Percentiles rank a stretch among this genome's conserved stretches.
Conservation (phyloP, 352 stramenopile species). For the Globisporangium uncinulatum region DNA sequence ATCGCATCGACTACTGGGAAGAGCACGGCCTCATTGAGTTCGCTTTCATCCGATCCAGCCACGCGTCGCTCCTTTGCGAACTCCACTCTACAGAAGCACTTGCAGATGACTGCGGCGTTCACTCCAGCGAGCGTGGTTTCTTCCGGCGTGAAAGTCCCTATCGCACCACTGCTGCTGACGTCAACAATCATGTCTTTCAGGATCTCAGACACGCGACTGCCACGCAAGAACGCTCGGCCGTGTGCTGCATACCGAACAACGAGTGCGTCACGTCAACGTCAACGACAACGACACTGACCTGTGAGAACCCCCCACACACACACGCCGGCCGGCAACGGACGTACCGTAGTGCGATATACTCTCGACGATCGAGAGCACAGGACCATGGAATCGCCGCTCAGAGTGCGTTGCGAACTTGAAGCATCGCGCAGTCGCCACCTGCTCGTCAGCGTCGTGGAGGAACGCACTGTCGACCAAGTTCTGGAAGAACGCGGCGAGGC, state of each 20-base stretch:
- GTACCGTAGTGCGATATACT: slow-evolving; percentile 43
- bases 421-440: slow-evolving; percentile 18
- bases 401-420: slow-evolving; percentile 24
- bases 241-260: slow-evolving; percentile 7
- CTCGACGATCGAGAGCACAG: slow-evolving; percentile 40
- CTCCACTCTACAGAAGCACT: slow-evolving; percentile 29
- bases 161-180: not conserved
- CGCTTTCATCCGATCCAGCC: not conserved
- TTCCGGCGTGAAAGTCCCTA: slow-evolving; percentile 3
- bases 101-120: slow-evolving; percentile 27
- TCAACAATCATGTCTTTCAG: slow-evolving; percentile 16
- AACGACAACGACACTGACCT: not conserved
- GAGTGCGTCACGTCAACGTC: too few species aligned
- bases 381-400: slow-evolving; percentile 32
- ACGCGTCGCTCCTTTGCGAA: slow-evolving; percentile 24
- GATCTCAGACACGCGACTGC: not conserved
- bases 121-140: slow-evolving; percentile 23
- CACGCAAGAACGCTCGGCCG: slow-evolving; percentile 11
- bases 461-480: slow-evolving; percentile 11
- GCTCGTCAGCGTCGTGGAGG: slow-evolving; percentile 23
- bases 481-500: slow-evolving; percentile 21
- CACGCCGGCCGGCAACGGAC: not conserved
- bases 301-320: too few species aligned
- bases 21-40: slow-evolving; percentile 8
- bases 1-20: slow-evolving; percentile 29